Percentiles rank a stretch among this genome's conserved stretches.
These are phyloP conservation scores for Phycomyces blakesleeanus DNA, from an alignment of 192 early-diverging fungal species.

Conservation along the genomic window DNA sequence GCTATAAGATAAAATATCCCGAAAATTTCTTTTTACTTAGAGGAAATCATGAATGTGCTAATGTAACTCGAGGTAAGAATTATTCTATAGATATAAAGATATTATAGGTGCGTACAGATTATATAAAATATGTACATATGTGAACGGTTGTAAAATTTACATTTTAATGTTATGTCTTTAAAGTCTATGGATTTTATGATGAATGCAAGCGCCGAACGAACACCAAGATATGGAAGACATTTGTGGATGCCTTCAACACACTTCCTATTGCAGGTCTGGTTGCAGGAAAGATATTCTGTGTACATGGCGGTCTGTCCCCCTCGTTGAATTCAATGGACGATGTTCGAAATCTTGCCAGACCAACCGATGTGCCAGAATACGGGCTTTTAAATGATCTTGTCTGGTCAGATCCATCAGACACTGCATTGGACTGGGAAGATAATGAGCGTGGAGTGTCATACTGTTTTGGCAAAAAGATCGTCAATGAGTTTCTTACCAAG, in stretches of 20 bases:
- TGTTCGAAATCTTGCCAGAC: conserved; percentile 75
- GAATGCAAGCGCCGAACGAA: conserved; percentile 90
- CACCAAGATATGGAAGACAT: conserved; percentile 86
- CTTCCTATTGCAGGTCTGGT: conserved; percentile 91
- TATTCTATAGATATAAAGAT: background rate
- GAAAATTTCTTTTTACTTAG: conserved; percentile 95
- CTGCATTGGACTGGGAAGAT: conserved; percentile 78
- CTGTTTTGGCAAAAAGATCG: conserved; percentile 83
- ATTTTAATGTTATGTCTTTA: no score
- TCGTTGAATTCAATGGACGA: conserved; percentile 79
- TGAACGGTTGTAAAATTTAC: no score
- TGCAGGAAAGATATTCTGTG: conserved; percentile 91
- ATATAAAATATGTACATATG: no score
- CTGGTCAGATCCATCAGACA: conserved; percentile 91
- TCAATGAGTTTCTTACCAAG: conserved; percentile 76
- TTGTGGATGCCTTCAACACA: conserved; percentile 89
- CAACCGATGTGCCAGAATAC: conserved; percentile 88
- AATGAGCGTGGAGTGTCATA: conserved; percentile 95
- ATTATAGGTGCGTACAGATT: no score
- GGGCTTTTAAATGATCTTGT: conserved; percentile 88
- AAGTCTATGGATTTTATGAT: conserved; percentile 97
- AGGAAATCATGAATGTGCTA: conserved; percentile 95
- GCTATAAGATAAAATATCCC: conserved; percentile 96
- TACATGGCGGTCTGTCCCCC: conserved; percentile 91
- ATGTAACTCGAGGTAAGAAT: conserved; percentile 74